phyloP scores from a whole-genome alignment of 176 grass and related monocot species.

The Ampelocalamus luodianensis region DNA sequence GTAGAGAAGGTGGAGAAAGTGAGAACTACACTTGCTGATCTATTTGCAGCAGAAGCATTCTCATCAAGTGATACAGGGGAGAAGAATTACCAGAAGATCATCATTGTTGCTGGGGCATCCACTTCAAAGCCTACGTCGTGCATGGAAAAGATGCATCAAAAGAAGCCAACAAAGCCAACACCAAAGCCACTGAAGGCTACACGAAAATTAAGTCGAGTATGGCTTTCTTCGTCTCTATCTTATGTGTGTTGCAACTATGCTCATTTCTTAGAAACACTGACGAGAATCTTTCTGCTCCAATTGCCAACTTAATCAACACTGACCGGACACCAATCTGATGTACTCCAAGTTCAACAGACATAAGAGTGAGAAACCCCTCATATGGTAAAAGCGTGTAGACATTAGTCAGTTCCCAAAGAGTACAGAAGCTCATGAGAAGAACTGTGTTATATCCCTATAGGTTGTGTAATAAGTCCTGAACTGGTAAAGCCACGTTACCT shows the following conservation, averaged over 20 bases:
- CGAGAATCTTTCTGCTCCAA: conserved; percentile 19
- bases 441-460: conserved; percentile 23
- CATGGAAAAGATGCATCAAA: conserved; percentile 57
- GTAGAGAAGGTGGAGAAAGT: conserved; percentile 66
- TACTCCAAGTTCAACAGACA: conserved; percentile 21
- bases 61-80: conserved; percentile 42
- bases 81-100: conserved; percentile 32
- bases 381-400: conserved; percentile 20
- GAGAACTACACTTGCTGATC: conserved; percentile 93
- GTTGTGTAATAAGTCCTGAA: not conserved
- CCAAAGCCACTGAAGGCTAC: conserved; percentile 42
- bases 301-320: conserved; percentile 2
- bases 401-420: conserved; percentile 12
- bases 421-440: conserved; percentile 22
- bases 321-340: not conserved
- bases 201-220: conserved; percentile 79
- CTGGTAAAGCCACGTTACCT: not conserved
- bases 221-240: conserved; percentile 43
- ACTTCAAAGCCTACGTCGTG: conserved; percentile 44
- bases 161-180: conserved; percentile 54
- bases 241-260: conserved; percentile 8
- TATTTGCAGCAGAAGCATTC: conserved; percentile 82
- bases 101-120: conserved; percentile 27
- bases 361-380: conserved; percentile 6
- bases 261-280: not conserved